Evolutionary conservation across 2,329 filamentous ascomycete species (phyloP).

Genomic region (Fusarium dimerum): DNA sequence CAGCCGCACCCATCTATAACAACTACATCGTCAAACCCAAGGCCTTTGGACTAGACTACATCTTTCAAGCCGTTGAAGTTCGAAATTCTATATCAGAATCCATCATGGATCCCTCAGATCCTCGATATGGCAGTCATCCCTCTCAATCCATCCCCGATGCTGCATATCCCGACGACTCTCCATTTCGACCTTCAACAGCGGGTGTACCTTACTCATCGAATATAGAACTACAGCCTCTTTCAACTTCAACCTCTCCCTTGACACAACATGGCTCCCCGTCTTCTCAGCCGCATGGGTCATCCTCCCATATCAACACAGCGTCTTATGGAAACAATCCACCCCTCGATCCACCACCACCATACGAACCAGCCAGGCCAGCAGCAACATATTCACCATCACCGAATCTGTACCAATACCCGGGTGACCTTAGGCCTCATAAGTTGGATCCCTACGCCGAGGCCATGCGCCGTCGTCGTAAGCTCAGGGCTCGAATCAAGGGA

Average conservation of each 20-base stretch:
- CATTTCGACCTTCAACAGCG: constrained; percentile 25
- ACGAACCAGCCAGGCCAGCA: constrained; percentile 23
- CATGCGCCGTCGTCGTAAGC: not conserved
- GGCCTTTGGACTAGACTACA: too few species aligned
- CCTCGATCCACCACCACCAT: constrained; percentile 29
- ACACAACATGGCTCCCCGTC: not conserved
- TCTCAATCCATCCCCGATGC: constrained; percentile 33
- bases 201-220: not conserved
- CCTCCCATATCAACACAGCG: not conserved
- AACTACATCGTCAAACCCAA: too few species aligned
- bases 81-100: not conserved
- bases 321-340: constrained; percentile 15
- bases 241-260: not conserved
- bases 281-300: not conserved
- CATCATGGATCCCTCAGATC: constrained; percentile 21
- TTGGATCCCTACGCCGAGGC: not conserved
- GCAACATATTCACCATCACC: constrained; percentile 15
- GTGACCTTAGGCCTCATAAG: not conserved
- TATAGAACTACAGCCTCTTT: too few species aligned
- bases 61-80: too few species aligned
- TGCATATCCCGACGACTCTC: constrained; percentile 34
- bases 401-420: constrained; percentile 15
- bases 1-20: too few species aligned
- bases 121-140: constrained; percentile 24
- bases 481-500: not conserved